Base-by-base conservation (phyloP, 2,329 filamentous ascomycete genomes). In the Penicillium paneum region DNA sequence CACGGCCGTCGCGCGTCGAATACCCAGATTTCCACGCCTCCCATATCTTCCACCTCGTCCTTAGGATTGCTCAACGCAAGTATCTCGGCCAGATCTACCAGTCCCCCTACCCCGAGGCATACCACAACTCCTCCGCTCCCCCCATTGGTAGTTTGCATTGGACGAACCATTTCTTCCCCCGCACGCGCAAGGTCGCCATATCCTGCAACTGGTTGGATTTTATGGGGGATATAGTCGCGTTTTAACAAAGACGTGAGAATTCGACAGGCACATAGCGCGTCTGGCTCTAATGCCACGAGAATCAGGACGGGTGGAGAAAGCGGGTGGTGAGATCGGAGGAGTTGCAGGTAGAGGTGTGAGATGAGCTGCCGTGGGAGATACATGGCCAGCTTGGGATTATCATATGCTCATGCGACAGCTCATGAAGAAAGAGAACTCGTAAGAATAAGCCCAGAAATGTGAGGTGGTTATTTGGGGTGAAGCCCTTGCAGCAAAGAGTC, bases 201-300 rank as follows among this genome's bases (percentile, higher is more conserved):
- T 52, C 94, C 94, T 19, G 90, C 85, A 51, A 99, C 88, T 1
- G 94, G 94, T 67, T 97, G 90, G 68, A 97, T 96, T 76, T 97
- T 97, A 78, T 97, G 93, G 13, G 89, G 90, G 64, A 99, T 96
- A 71, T 96, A 97, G 79, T 99, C 94, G 80, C 93, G 89, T 76
- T 96, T 97, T 57, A 99, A 81, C n/a, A 99, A 82, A 47, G 88
- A 83, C 3, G 93, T 96, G 44, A 99, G 84, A 57, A 99, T 97
- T 58, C 92, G 91, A 72, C 91, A 96, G 59, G 92, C 94, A 75
- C 93, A 97, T 58, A 99, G 85, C 60, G 94, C 90, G 77, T 99
- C 94, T 52, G 94, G 91, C 69, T 97, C 93, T 70, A 97, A 89
- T 34, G 93, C 90, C 61, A 92, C 92, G 53, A 99, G 88, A 60